Base-by-base conservation (phyloP, 176 grass and related monocot genomes). In the Hsuehochloa calcarea region DNA sequence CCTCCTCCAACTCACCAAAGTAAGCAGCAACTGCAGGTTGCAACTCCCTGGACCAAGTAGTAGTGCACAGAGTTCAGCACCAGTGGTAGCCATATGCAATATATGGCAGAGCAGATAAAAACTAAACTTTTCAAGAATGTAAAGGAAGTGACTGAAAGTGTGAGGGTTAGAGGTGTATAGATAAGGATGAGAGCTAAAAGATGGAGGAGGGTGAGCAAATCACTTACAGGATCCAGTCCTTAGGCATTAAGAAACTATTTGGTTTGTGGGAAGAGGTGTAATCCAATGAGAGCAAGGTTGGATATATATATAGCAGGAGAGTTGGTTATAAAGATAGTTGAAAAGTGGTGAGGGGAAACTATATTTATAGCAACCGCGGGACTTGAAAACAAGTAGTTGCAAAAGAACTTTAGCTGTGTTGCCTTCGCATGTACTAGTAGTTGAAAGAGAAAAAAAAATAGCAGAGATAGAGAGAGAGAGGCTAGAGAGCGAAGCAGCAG, bases 1-100 rank as follows among this genome's bases (percentile, higher is more conserved):
- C 94, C 84, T 93, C 85, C 90, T 93, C 94, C 89, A 93, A 77
- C 86, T 91, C 94, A 59, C 77, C 87, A 83, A 91, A 91, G 80
- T 87, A 93, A 74, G 86, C 80, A 75, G 88, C 70, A 68, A 75
- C 84, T 68, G 80, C 50, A 61, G 89, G 80, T 87, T 87, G 85
- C 85, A 83, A 80, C 60, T 86, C 90, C 85, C 93, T 88, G 81
- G 56, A 72, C 63, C 75, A 91, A 88, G 77, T 31, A 91, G 66
- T 69, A 92, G 81, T 7, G 59, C 65, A 90, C 50, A 81, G 74
- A 82, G 47, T 75, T 89, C 34, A 90, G 71, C 67, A 73, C 72
- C 84, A 65, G 68, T 83, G 79, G 8, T 29, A 67, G 37, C 15
- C 84, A 79, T 66, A 67, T 72, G 88, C 74, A 79, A 50, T 90